Base-by-base conservation (phyloP, 176 grass and related monocot genomes). In the Otatea glauca region DNA sequence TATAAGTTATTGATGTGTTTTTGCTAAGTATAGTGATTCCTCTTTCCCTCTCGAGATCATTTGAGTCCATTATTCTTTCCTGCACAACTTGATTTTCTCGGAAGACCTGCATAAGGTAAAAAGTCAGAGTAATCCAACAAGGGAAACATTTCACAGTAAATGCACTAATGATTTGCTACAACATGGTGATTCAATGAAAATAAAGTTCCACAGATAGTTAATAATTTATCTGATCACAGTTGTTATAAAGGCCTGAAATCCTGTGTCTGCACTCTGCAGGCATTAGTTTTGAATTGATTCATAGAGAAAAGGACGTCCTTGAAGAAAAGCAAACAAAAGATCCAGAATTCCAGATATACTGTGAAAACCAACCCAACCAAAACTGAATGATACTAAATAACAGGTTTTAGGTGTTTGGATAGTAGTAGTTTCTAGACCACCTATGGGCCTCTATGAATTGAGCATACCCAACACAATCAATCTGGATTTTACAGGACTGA, bases 31-130 rank as follows among this genome's bases (percentile, higher is more conserved):
- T 98, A 34, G 96, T 98, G 73, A 98, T 98, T 77, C 96, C 96
- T 82, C 96, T 93, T 84, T 98, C 96, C 84, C 96, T 87, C 41
- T 98, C 96, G 65, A 98, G 86, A 86, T 98, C 96, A 74, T 98
- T 98, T 41, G 96, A 98, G 65, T 98, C 96, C 96, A 98, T 98
- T 87, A 98, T 98, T 78, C 96, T 93, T 91, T 98, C 96, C 70
- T 95, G 91, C 63, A 95, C 89, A 76, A 89, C 84, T 90, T 98
- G 96, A 87, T 98, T 98, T 58, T 95, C 96, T 85, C 96, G 93
- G 53, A 98, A 98, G 69, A 98, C 95, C 95, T 98, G 83, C 67
- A 87, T 68, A 86, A 83, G 45, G 27, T 17, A 73, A 74, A 80
- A 6, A 74, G 79, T 88, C 17, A 91, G 72, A 66, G 48, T 76